phyloP scores from a whole-genome alignment of 768 basidiomycete species.

The Boletellus ananas region DNA sequence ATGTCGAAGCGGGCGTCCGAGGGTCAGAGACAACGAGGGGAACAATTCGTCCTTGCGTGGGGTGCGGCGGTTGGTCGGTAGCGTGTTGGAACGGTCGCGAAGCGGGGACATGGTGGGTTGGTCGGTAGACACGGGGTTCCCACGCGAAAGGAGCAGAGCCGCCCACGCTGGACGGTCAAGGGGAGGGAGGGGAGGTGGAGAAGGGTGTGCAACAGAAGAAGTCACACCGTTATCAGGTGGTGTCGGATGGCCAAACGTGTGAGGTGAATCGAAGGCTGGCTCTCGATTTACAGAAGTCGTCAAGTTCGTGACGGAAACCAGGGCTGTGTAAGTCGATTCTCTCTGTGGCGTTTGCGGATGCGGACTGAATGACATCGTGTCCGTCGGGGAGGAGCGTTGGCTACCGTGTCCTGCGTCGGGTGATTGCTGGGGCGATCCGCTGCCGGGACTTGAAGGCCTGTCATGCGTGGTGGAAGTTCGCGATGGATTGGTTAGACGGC shows the following conservation, averaged over 20 bases:
- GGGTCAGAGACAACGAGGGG: constrained; percentile 21
- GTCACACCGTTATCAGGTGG: constrained; percentile 24
- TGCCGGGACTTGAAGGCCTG: constrained; percentile 6
- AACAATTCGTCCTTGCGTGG: constrained; percentile 20
- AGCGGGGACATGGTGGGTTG: constrained; percentile 6
- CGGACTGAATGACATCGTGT: constrained; percentile 26
- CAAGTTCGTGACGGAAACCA: constrained; percentile 15
- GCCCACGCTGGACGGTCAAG: constrained; percentile 40
- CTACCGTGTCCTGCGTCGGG: constrained; percentile 17
- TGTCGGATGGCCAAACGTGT: constrained; percentile 39
- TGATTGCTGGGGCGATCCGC: constrained; percentile 20
- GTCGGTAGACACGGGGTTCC: constrained; percentile 9
- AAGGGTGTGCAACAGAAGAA: constrained; percentile 27
- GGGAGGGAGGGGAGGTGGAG: constrained; percentile 52
- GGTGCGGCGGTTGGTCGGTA: constrained; percentile 13
- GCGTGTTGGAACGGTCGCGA: constrained; percentile 24
- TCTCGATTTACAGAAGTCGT: constrained; percentile 29
- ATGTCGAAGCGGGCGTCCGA: constrained; percentile 26
- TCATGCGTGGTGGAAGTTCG: constrained; percentile 12
- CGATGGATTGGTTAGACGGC: constrained; percentile 17
- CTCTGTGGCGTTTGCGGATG: constrained; percentile 26
- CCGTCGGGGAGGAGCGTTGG: constrained; percentile 29
- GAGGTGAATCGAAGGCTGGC: constrained; percentile 33
- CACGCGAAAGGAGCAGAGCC: constrained; percentile 18
- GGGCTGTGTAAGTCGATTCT: constrained; percentile 18